phyloP scores from a whole-genome alignment of 768 basidiomycete genomes.

The Leccinum boreale region DNA sequence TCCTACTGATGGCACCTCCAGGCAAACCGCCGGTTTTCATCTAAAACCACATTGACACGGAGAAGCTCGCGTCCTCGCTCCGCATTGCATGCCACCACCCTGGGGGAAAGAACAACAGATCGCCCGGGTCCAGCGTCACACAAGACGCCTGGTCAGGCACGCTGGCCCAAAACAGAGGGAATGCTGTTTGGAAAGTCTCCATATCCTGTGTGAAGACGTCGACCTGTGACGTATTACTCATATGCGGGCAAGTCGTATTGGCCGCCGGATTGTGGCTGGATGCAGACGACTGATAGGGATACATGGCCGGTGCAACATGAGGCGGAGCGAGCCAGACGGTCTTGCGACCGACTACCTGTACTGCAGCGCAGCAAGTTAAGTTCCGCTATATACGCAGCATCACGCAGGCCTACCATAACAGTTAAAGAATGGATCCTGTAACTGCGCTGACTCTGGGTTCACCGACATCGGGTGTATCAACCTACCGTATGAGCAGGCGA shows the following conservation, averaged over 20 bases:
- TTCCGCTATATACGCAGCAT: not conserved
- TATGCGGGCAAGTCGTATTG: constrained; percentile 42
- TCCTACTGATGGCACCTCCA: constrained; percentile 17
- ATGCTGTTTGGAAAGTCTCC: constrained; percentile 25
- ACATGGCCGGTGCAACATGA: constrained; percentile 51
- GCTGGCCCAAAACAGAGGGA: constrained; percentile 51
- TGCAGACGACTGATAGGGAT: constrained; percentile 40
- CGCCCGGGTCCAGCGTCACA: constrained; percentile 72
- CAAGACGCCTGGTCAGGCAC: constrained; percentile 61
- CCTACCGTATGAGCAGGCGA: constrained; percentile 88
- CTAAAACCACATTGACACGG: constrained; percentile 91
- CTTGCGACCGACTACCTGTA: constrained; percentile 86
- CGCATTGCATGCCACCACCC: constrained; percentile 96
- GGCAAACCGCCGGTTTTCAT: constrained; percentile 26
- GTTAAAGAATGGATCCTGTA: constrained; percentile 91
- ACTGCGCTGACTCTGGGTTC: constrained; percentile 2
- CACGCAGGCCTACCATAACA: constrained; percentile 61
- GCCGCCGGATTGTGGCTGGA: constrained; percentile 36
- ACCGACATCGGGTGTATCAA: constrained; percentile 22
- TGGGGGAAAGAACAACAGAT: constrained; percentile 85
- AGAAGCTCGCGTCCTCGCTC: constrained; percentile 78
- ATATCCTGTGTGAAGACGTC: constrained; percentile 60
- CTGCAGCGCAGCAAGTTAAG: constrained; percentile 36
- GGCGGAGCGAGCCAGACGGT: constrained; percentile 92
- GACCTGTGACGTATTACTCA: constrained; percentile 78